These are phyloP conservation scores for Nannochloropsis granulata DNA, from an alignment of 108 stramenopile genomes.

Conservation along the genomic window DNA sequence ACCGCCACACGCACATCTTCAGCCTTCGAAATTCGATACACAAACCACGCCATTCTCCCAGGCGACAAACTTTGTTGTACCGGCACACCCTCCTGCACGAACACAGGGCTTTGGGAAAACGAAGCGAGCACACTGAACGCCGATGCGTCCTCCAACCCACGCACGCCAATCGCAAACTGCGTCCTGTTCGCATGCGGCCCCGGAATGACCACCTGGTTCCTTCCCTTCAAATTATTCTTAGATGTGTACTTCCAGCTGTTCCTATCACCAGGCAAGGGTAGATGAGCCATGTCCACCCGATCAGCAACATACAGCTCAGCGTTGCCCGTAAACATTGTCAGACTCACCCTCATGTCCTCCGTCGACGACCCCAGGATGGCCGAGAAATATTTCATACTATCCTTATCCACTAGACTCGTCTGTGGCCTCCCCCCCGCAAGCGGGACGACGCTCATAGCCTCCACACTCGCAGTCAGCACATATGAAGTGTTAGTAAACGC, in stretches of 20 bases:
- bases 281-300: not conserved
- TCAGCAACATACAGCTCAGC: not conserved
- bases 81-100: not conserved
- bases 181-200: not conserved
- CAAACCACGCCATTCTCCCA: not conserved
- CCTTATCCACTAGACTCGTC: not conserved
- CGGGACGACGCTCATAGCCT: not conserved
- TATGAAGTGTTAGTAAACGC: not conserved
- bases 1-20: not conserved
- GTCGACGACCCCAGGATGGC: not conserved
- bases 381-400: not conserved
- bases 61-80: not conserved
- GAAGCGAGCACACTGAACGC: not conserved
- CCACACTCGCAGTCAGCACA: not conserved
- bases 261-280: not conserved
- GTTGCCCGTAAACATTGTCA: not conserved
- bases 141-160: not conserved
- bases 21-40: not conserved
- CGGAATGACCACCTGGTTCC: not conserved
- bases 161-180: not conserved
- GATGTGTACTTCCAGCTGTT: not conserved
- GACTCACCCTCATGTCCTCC: not conserved
- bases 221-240: not conserved
- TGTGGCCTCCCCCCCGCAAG: not conserved
- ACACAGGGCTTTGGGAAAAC: not conserved